Base-by-base conservation (phyloP, 2,329 filamentous ascomycete species). In the Fusarium nanum region DNA sequence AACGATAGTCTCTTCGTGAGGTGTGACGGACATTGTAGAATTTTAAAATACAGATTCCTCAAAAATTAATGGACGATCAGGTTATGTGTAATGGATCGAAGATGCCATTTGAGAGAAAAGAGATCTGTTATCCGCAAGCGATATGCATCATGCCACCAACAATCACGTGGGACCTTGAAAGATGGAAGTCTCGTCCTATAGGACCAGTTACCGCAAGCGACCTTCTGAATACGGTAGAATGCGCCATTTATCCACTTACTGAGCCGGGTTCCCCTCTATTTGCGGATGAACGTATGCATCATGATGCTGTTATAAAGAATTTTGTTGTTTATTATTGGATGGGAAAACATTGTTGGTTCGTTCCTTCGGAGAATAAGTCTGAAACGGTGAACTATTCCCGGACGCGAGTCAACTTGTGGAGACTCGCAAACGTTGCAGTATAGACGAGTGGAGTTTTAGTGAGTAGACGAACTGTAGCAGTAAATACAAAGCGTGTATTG, bases 41-140 rank as follows among this genome's bases (percentile, higher is more conserved):
- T 16, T 37, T 12, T 1, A 6, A 37, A 3, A n/a, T 2, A 2
- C 16, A 37, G 18, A n/a, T 37, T 6, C 3, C 16, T 5, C 16
- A 18, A 34, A 3, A 12, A 7, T 30, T 3, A 30, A 30, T 30
- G 3, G 28, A 30, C 12, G 28, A 30, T 30, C 28, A 13, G 28
- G 28, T 30, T 30, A 30, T 30, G 28, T 30, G 6, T 14, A 14
- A 6, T 18, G 7, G 10, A 18, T 14, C 10, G 5, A 14, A 20
- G 13, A 20, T 9, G 4, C 2, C 12, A 12, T 16, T 9, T 6
- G 13, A 11, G 7, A 7, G 16, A 20, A 14, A 16, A 18, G 20
- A 23, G 22, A 20, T 18, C n/a, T 44, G 20, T 44, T 23, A 11
- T 44, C 10, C 16, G 14, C 20, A 10, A 44, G 13, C 14, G 16